Base-by-base conservation (phyloP, 2,329 filamentous ascomycete species). In the Ustulina deusta region DNA sequence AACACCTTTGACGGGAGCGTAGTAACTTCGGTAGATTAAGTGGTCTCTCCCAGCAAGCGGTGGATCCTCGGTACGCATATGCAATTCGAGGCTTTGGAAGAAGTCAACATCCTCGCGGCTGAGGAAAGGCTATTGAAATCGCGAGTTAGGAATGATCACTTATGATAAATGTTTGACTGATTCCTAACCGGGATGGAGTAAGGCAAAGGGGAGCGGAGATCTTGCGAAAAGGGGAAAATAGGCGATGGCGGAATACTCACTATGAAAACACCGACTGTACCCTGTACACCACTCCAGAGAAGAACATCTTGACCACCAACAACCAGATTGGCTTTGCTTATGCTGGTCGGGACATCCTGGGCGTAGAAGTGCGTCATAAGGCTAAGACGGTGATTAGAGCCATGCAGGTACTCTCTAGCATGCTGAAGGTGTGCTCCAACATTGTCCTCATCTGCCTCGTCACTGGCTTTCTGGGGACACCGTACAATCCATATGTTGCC, bases 31-130 rank as follows among this genome's bases (percentile, higher is more conserved):
- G 80, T 97, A 99, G 76, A 97, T 97, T 52, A 99, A 84, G 80
- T 99, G 96, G 79, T 99, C 97, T 72, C 97, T 88, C 48, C 96
- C 97, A 22, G 93, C 93, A 54, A 99, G 83, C 7, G 95, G 95
- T 40, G 94, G 87, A 76, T 97, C 94, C 77, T 97, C 93, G 13
- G 87, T 89, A 55, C 95, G 88, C 78, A 99, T 86, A 76, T 97
- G 93, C 77, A 92, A 90, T 81, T 99, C 96, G 27, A 99, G 85
- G 69, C 89, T 93, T 79, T 97, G 94, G 87, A 99, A 99, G 82
- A 99, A 98, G 79, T 98, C 96, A 57, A 97, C 93, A 75, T 98
- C 95, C 77, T 98, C 94, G 42, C 97, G 91, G 70, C 90, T 91
- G 54, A 94, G 84, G 77, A 99, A 98, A 0, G 97, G 96, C 65